Evolutionary conservation across 2,329 filamentous ascomycete species (phyloP).

Genomic region (Xylariaceae sp.): DNA sequence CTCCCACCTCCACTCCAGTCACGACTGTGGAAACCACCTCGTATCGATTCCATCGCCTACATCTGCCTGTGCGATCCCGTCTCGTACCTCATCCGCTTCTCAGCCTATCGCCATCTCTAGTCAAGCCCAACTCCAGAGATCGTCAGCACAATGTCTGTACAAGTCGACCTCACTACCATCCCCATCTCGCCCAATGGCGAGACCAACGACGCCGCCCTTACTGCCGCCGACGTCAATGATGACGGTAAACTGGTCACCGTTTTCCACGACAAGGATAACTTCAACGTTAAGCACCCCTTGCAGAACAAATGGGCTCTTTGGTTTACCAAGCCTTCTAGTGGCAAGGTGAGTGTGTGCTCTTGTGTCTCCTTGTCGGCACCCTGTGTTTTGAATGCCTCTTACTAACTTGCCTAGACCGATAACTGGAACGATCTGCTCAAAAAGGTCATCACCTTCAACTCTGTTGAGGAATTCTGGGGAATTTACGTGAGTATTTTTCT

Average conservation of each 20-base stretch:
- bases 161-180: constrained; percentile 64
- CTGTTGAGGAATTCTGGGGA: constrained; percentile 99
- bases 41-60: background rate
- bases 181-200: constrained; percentile 61
- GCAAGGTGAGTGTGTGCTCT: constrained; percentile 61
- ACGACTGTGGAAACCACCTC: background rate
- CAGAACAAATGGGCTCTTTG: constrained; percentile 98
- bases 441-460: constrained; percentile 97
- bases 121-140: background rate
- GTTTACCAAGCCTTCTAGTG: constrained; percentile 97
- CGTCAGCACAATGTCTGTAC: constrained; percentile 39
- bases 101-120: background rate
- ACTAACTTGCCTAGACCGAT: constrained; percentile 59
- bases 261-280: constrained; percentile 97
- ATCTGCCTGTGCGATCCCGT: background rate
- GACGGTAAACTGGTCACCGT: constrained; percentile 74
- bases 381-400: background rate
- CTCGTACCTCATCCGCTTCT: background rate
- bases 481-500: constrained; percentile 71
- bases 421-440: constrained; percentile 99
- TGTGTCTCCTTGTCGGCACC: background rate
- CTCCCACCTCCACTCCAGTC: background rate
- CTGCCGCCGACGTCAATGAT: constrained; percentile 30
- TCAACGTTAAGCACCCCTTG: constrained; percentile 98
- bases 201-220: constrained; percentile 44